A percentile compares a stretch with the other conserved stretches of the same genome.
phyloP scores from a whole-genome alignment of 257 asterid genomes.

The Rhazya stricta region DNA sequence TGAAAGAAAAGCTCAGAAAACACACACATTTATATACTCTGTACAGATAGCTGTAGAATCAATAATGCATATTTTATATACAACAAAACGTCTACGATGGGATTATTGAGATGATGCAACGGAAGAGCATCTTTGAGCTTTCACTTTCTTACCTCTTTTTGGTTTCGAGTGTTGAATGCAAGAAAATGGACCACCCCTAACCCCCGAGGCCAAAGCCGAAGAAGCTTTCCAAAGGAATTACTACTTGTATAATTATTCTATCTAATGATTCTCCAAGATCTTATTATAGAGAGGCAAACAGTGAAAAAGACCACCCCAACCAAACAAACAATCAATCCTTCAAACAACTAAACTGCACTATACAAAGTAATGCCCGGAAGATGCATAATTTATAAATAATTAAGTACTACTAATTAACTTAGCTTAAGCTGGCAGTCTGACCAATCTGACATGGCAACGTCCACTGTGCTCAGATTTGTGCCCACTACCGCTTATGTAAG shows the following conservation, averaged over 20 bases:
- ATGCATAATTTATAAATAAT: constrained; percentile 12
- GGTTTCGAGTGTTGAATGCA: constrained; percentile 17
- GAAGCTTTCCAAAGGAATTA: constrained; percentile 10
- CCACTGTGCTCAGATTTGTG: neutral
- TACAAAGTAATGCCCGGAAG: neutral
- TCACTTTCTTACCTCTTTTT: constrained; percentile 25
- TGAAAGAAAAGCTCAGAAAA: neutral
- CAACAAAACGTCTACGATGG: neutral
- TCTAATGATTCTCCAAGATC: neutral
- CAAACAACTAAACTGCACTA: neutral
- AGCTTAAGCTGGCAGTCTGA: constrained; percentile 22
- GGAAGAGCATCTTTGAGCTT: constrained; percentile 16
- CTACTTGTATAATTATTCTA: constrained; percentile 3
- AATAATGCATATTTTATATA: constrained; percentile 8
- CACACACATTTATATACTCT: neutral
- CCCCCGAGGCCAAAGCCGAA: neutral
- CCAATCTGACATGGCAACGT: constrained; percentile 15
- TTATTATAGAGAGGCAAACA: no score
- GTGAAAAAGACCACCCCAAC: neutral
- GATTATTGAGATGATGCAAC: constrained; percentile 21
- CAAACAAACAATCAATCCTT: no score
- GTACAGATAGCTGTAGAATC: constrained; percentile 17
- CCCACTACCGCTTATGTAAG: neutral
- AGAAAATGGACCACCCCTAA: constrained; percentile 20
- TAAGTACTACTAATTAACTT: constrained; percentile 8